Evolutionary conservation across 345 rosid genomes (phyloP), one percentile per base, ranked within the genome.

Genomic region (Salix dunnii): DNA sequence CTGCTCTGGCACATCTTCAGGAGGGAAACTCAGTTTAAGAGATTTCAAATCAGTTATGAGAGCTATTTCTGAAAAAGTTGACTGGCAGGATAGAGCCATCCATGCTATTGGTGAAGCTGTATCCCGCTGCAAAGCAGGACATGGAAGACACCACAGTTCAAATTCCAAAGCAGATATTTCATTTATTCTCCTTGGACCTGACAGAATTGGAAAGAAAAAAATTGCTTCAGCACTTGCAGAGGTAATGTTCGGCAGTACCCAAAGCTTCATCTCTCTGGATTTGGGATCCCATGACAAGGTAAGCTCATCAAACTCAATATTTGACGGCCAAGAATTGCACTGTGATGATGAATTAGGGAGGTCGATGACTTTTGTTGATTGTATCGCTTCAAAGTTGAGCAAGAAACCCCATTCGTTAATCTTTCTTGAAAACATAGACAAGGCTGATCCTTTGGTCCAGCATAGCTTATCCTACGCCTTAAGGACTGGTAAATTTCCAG

Each of bases 111-210:
- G 87, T 64, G 77, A 85, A 80, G 89, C 87, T 60, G 30, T 91
- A 64, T 83, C 85, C 68, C 82, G 82, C 63, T 88, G 79, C 79
- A 89, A 83, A 79, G 74, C 78, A 18, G 82, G 88, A 79, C 74
- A 80, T 46, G 74, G 85, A 72, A 82, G 79, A 70, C 43, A 16
- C 42, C 7, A 13, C 12, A 80, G 82, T 49, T 63, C 85, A 40
- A 82, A 71, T 65, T 21, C 68, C 53, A 74, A 79, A 78, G 77
- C 85, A 72, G 87, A 83, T 77, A 75, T 87, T 70, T 93, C 93
- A 92, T 78, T 93, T 13, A 82, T 86, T 81, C 88, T 93, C 84
- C 86, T 90, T 73, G 96, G 97, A 73, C 91, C 93, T 38, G 96
- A 93, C 73, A 81, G 70, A 76, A 82, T 80, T 21, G 96, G 94